Conservation (phyloP, 1,139 yeast genomes). For the Hyphopichia khmerensis region DNA sequence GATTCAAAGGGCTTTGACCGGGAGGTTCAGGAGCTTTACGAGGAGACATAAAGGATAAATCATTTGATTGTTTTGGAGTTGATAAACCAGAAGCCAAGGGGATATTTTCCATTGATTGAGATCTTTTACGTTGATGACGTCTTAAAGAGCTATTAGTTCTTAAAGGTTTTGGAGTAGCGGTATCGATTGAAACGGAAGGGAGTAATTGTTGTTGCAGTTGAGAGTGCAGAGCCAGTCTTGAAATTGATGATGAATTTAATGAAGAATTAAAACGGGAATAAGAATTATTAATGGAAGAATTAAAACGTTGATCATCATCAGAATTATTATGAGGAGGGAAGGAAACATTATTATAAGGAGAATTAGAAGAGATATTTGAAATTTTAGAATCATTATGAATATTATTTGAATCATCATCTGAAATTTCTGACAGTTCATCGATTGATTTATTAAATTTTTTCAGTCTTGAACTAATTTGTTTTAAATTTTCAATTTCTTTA, state of each 20-base stretch:
- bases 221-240: neutral
- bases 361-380: neutral
- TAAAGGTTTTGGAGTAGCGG: conserved; percentile 3
- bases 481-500: conserved; percentile 80
- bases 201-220: conserved; percentile 8
- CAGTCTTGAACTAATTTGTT: conserved; percentile 20
- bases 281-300: neutral
- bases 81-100: conserved; percentile 9
- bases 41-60: conserved; percentile 49
- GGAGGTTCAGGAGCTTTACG: conserved; percentile 67
- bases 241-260: neutral
- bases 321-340: conserved; percentile 8
- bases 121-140: conserved; percentile 18
- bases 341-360: conserved; percentile 2
- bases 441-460: conserved; percentile 3
- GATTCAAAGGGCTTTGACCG: conserved; percentile 23
- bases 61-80: conserved; percentile 8
- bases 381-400: conserved; percentile 1
- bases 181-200: conserved; percentile 13
- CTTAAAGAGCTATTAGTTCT: conserved; percentile 1
- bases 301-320: conserved; percentile 6
- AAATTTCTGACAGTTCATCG: conserved; percentile 3
- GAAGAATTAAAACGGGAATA: neutral
- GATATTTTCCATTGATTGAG: conserved; percentile 50
- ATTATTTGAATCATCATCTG: conserved; percentile 7